Evolutionary conservation across 2,329 filamentous ascomycete genomes (phyloP), one percentile per base, ranked within the genome.

Genomic region (Amesomyces nigricolor): DNA sequence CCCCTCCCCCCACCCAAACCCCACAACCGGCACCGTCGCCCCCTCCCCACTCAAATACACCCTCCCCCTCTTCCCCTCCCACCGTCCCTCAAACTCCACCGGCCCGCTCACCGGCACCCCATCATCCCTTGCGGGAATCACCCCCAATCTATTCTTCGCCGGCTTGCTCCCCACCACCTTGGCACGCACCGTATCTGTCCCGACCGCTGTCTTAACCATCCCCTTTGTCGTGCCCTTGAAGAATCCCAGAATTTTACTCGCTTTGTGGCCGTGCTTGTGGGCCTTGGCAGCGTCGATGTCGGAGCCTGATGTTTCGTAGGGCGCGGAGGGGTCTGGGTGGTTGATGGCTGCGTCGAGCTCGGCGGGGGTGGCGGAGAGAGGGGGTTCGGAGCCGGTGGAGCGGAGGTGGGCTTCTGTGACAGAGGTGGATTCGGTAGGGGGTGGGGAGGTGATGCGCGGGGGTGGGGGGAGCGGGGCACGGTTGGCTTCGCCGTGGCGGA

Each of bases 401-500:
- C 80, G 74, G 54, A 82, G 74, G 45, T 81, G 76, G 1, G 69
- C 63, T 43, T 81, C 78, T 1, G 75, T 70, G 13, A 73, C 50
- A 2, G 65, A 54, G 4, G 64, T 66, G 1, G 76, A 69, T 22
- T 68, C 61, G 1, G 71, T 64, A 0, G 72, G 68, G 0, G 76
- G 74, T 0, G 71, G 67, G 0, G 66, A 63, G 17, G 67, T 64
- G 2, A 69, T 67, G 0, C 64, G 61, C 0, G 76, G 76, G 0
- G 78, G 78, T 0, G 80, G 84, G 0, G 89, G 88, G 0, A 95
- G 71, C 0, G 90, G 90, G 0, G 88, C 85, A 61, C 88, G 87
- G 71, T 91, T 91, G 10, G 81, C 82, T 70, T 95, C 90, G 40
- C 89, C 89, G 30, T 92, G 83, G 5, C 90, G 86, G 10, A 95